A percentile compares a stretch with the other conserved stretches of the same genome.
These are phyloP conservation scores for Dipteronia dyeriana DNA, from an alignment of 345 rosid species.

Conservation along the genomic window DNA sequence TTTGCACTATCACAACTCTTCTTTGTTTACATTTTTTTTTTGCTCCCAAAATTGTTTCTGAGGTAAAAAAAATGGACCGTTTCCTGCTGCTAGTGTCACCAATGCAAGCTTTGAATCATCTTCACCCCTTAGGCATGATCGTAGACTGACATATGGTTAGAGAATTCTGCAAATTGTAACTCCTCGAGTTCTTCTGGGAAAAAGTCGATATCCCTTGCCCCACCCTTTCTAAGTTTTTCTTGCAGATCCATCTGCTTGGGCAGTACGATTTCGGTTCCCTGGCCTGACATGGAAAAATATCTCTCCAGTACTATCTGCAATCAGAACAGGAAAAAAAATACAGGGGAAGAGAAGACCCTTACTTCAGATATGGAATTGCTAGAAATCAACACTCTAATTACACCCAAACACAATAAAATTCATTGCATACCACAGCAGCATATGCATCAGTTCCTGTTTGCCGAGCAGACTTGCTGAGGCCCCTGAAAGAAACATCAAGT, in stretches of 20 bases:
- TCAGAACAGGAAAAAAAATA: neutral
- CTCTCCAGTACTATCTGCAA: slow-evolving; percentile 85
- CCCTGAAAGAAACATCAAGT: slow-evolving; percentile 51
- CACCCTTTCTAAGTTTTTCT: slow-evolving; percentile 68
- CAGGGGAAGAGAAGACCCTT: neutral
- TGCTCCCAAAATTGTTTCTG: neutral
- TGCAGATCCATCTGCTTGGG: slow-evolving; percentile 70
- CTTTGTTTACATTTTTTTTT: neutral
- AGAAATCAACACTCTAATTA: neutral
- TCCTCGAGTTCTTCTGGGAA: slow-evolving; percentile 32
- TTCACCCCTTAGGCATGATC: neutral
- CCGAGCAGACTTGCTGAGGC: slow-evolving; percentile 56
- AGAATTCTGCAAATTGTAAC: neutral
- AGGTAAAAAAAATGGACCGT: neutral
- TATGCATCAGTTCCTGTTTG: slow-evolving; percentile 67
- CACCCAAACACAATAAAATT: neutral
- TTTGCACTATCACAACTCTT: neutral
- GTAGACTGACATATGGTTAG: neutral
- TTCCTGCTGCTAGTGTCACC: neutral
- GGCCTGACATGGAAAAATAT: slow-evolving; percentile 63
- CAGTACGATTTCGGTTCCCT: slow-evolving; percentile 64
- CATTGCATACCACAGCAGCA: slow-evolving; percentile 70
- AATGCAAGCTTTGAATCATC: neutral
- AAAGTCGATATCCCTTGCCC: slow-evolving; percentile 51
- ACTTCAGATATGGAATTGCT: neutral